phyloP scores from a whole-genome alignment of 257 asterid genomes.

The Vinca minor region DNA sequence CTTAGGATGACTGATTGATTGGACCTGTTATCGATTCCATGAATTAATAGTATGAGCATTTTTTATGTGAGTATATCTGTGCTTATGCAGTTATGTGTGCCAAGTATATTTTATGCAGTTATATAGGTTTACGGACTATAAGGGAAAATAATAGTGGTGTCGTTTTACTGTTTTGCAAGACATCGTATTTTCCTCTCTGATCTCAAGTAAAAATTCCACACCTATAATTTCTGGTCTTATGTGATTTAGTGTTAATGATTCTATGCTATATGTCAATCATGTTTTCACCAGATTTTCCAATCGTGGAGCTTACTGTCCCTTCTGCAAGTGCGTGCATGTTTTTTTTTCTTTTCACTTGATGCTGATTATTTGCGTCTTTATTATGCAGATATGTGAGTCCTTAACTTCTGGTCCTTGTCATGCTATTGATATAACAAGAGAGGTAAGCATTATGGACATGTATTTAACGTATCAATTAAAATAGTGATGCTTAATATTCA shows the following conservation, averaged over 20 bases:
- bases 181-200: background rate
- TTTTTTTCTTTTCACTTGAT: too few species aligned
- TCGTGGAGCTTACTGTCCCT: background rate
- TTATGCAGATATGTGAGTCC: conserved; percentile 72
- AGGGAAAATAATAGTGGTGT: background rate
- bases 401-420: conserved; percentile 85
- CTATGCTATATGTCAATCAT: background rate
- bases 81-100: background rate
- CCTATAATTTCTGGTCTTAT: background rate
- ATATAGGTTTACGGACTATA: background rate
- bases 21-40: background rate
- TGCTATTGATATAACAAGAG: conserved; percentile 76
- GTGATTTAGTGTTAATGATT: background rate
- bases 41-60: background rate
- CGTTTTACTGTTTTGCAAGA: background rate
- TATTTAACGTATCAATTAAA: conserved; percentile 11
- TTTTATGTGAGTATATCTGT: too few species aligned
- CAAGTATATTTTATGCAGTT: background rate
- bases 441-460: conserved; percentile 40
- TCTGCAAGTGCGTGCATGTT: background rate
- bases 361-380: background rate
- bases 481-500: conserved; percentile 18
- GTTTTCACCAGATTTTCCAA: background rate
- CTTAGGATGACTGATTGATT: background rate
- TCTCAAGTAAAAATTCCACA: background rate